Conservation (phyloP, 2,329 filamentous ascomycete genomes). For the Fusarium sp. region DNA sequence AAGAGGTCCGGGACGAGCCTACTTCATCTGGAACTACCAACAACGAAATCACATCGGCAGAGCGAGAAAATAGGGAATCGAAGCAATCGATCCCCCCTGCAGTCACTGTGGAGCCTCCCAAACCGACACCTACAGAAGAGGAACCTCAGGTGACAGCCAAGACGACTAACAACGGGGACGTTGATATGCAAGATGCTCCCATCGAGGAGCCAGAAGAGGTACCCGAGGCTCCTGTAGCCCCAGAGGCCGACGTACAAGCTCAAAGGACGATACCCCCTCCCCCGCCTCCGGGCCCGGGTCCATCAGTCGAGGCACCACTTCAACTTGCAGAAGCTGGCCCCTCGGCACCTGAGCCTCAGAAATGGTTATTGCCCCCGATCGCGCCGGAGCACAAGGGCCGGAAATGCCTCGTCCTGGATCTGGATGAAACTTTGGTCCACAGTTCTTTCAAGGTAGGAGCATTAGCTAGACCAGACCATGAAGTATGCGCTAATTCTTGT, state of each 20-base stretch:
- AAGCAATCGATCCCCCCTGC: conserved; percentile 57
- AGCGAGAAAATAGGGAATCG: conserved; percentile 58
- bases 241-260: conserved; percentile 53
- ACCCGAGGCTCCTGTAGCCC: conserved; percentile 50
- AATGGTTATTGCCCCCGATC: conserved; percentile 84
- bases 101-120: conserved; percentile 58
- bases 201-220: conserved; percentile 62
- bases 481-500: conserved; percentile 36
- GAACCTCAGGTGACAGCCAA: conserved; percentile 49
- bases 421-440: conserved; percentile 97
- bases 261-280: conserved; percentile 56
- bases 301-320: conserved; percentile 55
- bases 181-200: conserved; percentile 74
- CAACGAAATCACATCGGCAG: conserved; percentile 57
- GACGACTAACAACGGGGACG: conserved; percentile 66
- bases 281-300: conserved; percentile 60
- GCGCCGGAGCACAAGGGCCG: conserved; percentile 82
- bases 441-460: conserved; percentile 92
- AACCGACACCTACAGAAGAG: conserved; percentile 39
- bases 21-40: conserved; percentile 59
- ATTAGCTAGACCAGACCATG: background rate
- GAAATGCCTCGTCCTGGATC: conserved; percentile 93
- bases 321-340: conserved; percentile 56
- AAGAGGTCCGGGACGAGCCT: conserved; percentile 57
- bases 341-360: conserved; percentile 58